phyloP scores from a whole-genome alignment of 495 filamentous ascomycete genomes.

The Neurospora sp. region DNA sequence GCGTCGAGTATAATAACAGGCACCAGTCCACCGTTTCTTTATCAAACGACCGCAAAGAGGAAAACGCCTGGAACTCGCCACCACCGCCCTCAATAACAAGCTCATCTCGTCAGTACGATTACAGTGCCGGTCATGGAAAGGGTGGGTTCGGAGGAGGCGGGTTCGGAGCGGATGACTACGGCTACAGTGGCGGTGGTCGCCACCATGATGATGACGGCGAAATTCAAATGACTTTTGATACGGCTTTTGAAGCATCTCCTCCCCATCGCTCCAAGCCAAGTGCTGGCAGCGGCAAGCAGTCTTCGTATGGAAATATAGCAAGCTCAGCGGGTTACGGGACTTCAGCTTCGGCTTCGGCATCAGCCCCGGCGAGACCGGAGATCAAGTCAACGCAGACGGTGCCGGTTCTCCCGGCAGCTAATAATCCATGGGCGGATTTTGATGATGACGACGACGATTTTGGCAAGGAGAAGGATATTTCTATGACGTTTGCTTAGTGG shows the following conservation, averaged over 20 bases:
- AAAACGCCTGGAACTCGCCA: slow-evolving; percentile 14
- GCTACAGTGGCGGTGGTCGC: slow-evolving; percentile 3
- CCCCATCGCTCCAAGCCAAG: neutral
- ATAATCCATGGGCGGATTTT: slow-evolving; percentile 71
- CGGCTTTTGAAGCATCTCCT: slow-evolving; percentile 32
- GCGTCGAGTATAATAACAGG: neutral
- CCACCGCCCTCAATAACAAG: slow-evolving; percentile 6
- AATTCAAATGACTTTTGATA: slow-evolving; percentile 68
- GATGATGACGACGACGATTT: slow-evolving; percentile 70
- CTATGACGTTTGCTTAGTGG: slow-evolving; percentile 60
- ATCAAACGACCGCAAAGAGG: slow-evolving; percentile 11
- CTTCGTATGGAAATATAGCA: neutral
- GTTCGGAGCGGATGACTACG: neutral
- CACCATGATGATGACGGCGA: slow-evolving; percentile 24
- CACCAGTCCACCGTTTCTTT: slow-evolving; percentile 13
- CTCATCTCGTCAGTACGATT: neutral
- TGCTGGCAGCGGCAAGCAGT: neutral
- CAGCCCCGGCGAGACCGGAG: slow-evolving; percentile 30
- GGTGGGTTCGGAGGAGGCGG: neutral
- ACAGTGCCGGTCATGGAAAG: neutral
- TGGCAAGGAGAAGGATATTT: slow-evolving; percentile 61
- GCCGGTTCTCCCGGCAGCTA: slow-evolving; percentile 43
- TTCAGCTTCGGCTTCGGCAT: slow-evolving; percentile 5
- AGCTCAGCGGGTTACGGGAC: neutral
- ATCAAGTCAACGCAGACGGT: slow-evolving; percentile 29